Evolutionary conservation across 768 basidiomycete genomes (phyloP), one percentile per base, ranked within the genome.

Genomic region (Amanita thiersii): DNA sequence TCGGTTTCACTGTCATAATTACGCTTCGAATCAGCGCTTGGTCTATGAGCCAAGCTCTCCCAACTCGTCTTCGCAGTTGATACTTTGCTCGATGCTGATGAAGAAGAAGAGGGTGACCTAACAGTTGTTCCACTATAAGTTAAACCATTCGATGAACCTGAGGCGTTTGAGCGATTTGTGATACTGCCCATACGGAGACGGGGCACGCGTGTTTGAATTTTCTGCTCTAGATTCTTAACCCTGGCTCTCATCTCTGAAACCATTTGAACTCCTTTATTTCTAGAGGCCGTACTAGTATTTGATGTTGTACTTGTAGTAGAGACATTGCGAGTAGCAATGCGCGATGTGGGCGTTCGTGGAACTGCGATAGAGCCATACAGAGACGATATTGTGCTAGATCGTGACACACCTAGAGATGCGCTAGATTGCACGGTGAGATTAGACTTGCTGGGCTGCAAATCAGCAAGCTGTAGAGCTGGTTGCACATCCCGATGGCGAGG

Each of bases 171-270:
- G 29, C 76, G 72, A 39, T 73, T 72, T 33, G 77, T 79, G 39
- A 79, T 75, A 53, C 86, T 87, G 14, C 79, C 81, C 79, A 88
- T 85, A 9, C 87, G 81, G 42, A 90, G 56, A 40, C 87, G 75
- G 17, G 87, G 88, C 38, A 91, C 87, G 32, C 84, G 83, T 32
- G 86, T 87, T 53, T 89, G 86, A 33, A 91, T 85, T 61, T 84
- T 86, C 62, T 87, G 86, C 53, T 90, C 86, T 28, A 91, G 62
- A 50, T 81, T 84, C 54, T 70, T 78, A 21, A 91, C 87, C 39
- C 84, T 73, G 28, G 86, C 86, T 30, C 89, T 77, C 83, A 92
- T 88, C 56, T 91, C 89, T 17, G 85, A 83, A 4, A 90, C 86
- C 89, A 92, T 91, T 54, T 91, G 87, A 2, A 89, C 86, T 19